Evolutionary conservation across 495 filamentous ascomycete species (phyloP).

Genomic region (Annulohypoxylon moriforme): DNA sequence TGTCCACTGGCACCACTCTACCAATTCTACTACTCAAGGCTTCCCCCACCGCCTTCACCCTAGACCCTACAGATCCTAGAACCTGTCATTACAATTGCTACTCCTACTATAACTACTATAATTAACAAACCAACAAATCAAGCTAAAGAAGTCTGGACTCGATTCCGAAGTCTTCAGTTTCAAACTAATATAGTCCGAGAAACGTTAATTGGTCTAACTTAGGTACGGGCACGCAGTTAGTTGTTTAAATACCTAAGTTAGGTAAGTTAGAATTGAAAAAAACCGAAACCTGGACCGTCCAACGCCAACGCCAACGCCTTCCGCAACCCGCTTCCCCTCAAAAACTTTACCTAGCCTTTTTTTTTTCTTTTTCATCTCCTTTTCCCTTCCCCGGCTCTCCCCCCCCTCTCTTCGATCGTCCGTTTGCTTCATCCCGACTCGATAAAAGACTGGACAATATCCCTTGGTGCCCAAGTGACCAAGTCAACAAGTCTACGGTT

Average conservation of each 20-base stretch:
- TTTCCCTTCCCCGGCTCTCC: background rate
- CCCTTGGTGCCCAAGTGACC: conserved; percentile 24
- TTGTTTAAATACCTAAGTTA: conserved; percentile 15
- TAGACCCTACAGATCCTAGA: conserved; percentile 10
- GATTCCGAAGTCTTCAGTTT: background rate
- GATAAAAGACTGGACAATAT: conserved; percentile 10
- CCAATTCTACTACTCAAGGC: background rate
- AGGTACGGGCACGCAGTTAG: conserved; percentile 10
- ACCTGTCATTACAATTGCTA: conserved; percentile 5
- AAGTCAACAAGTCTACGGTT: conserved; percentile 26
- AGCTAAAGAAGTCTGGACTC: conserved; percentile 6
- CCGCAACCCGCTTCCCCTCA: background rate
- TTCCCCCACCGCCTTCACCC: background rate
- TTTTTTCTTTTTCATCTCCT: background rate
- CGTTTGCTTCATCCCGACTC: conserved; percentile 27
- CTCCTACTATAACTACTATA: no score
- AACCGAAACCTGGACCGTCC: conserved; percentile 3
- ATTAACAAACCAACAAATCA: conserved; percentile 22
- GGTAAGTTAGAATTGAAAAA: conserved; percentile 19
- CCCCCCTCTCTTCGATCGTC: conserved; percentile 10
- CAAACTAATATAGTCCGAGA: conserved; percentile 13
- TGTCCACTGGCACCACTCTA: conserved; percentile 1
- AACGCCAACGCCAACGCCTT: conserved; percentile 1
- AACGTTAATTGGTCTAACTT: conserved; percentile 28
- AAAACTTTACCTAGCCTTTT: conserved; percentile 7